Percentiles rank a stretch among this genome's conserved stretches.
These are phyloP conservation scores for Hirsutella rhossiliensis DNA, from an alignment of 2,329 filamentous ascomycete species.

Conservation along the genomic window DNA sequence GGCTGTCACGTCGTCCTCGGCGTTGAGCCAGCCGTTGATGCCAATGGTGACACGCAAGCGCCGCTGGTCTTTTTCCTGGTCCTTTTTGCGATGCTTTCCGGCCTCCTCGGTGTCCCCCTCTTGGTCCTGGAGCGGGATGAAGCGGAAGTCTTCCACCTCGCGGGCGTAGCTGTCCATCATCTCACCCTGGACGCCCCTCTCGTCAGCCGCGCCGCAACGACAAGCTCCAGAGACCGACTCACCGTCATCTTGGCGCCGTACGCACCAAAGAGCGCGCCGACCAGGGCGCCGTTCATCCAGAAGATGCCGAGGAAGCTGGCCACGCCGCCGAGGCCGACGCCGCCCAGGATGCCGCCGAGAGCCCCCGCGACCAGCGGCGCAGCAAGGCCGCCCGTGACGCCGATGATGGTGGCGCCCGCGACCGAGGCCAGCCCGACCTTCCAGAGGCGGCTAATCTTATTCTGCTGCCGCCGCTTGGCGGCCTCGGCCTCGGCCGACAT, in stretches of 20 bases:
- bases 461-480: slow-evolving; percentile 59
- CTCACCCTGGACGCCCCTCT: slow-evolving; percentile 37
- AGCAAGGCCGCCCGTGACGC: slow-evolving; percentile 81
- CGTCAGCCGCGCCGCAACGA: slow-evolving; percentile 8
- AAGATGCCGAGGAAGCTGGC: slow-evolving; percentile 78
- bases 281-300: slow-evolving; percentile 73
- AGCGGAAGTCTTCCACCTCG: slow-evolving; percentile 72
- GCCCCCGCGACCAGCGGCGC: slow-evolving; percentile 80
- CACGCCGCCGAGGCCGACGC: slow-evolving; percentile 72
- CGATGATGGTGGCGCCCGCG: slow-evolving; percentile 81
- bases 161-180: slow-evolving; percentile 83
- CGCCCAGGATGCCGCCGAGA: slow-evolving; percentile 73
- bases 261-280: slow-evolving; percentile 79
- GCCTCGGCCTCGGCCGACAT: slow-evolving; percentile 70
- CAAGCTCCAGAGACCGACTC: slow-evolving; percentile 5
- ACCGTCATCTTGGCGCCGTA: slow-evolving; percentile 67
- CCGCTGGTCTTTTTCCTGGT: slow-evolving; percentile 18
- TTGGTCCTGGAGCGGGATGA: slow-evolving; percentile 56
- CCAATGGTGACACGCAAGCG: slow-evolving; percentile 73
- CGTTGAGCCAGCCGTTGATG: slow-evolving; percentile 74
- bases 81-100: slow-evolving; percentile 4
- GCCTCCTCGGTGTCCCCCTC: slow-evolving; percentile 14
- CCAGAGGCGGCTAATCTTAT: slow-evolving; percentile 62
- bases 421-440: slow-evolving; percentile 85
- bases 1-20: slow-evolving; percentile 60